A percentile compares a stretch with the other conserved stretches of the same genome.
Conservation (phyloP, 1,284 basidiomycete genomes). For the Microbotryomycetes sp. region DNA sequence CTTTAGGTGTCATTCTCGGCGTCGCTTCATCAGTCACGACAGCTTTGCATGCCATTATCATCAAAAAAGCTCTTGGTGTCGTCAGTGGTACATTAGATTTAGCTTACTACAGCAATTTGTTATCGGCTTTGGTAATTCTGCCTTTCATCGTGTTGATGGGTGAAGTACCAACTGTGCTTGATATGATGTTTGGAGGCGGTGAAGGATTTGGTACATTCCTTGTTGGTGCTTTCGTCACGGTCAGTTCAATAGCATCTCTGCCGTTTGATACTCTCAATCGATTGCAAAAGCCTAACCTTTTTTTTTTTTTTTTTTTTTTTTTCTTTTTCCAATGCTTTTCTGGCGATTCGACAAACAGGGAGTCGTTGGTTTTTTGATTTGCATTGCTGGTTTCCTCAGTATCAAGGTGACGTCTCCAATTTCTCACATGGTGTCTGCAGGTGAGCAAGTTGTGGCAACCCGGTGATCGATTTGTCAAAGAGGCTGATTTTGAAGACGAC, state of each 20-base stretch:
- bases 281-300: neutral
- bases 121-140: conserved; percentile 57
- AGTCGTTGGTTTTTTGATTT: conserved; percentile 76
- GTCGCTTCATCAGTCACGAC: conserved; percentile 69
- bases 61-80: conserved; percentile 67
- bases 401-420: conserved; percentile 89
- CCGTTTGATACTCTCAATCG: neutral
- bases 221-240: conserved; percentile 68
- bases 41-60: conserved; percentile 73
- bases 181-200: conserved; percentile 54
- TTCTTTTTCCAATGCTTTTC: neutral
- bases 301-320: neutral
- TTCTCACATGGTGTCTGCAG: conserved; percentile 84
- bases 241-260: conserved; percentile 47
- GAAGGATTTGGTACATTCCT: conserved; percentile 55
- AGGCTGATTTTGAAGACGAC: too few relatives aligned
- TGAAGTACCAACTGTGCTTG: conserved; percentile 57
- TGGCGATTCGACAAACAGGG: conserved; percentile 50
- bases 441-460: conserved; percentile 55
- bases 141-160: conserved; percentile 64
- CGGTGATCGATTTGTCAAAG: conserved; percentile 1
- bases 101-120: conserved; percentile 75
- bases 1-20: conserved; percentile 63
- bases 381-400: conserved; percentile 75
- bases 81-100: conserved; percentile 70